A percentile compares a stretch with the other conserved stretches of the same genome.
Evolutionary conservation across 78 protist genomes (phyloP).

Genomic region (Dictyostelium citrinum): DNA sequence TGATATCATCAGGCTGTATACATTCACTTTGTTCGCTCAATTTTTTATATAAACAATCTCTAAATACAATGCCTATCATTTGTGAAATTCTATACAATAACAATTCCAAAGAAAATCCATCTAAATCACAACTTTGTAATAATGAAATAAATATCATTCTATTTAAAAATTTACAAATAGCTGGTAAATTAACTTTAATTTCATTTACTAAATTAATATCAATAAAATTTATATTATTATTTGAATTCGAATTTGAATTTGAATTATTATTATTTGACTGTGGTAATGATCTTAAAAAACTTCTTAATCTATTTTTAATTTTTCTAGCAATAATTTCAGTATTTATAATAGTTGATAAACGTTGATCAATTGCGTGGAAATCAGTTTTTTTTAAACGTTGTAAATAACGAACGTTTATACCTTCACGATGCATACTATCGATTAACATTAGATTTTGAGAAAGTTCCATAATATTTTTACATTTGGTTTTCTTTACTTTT

Average conservation of each 20-base stretch:
- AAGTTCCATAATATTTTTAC: constrained; percentile 31
- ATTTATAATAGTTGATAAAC: constrained; percentile 47
- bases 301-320: constrained; percentile 59
- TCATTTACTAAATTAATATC: not conserved
- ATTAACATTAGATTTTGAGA: constrained; percentile 11
- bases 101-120: constrained; percentile 57
- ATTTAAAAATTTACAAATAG: constrained; percentile 24
- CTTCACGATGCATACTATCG: constrained; percentile 77
- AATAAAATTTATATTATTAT: not conserved
- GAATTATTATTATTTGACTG: not conserved
- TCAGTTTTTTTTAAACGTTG: constrained; percentile 43
- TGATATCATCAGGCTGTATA: not conserved
- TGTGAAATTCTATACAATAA: constrained; percentile 19
- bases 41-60: not conserved
- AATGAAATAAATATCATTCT: constrained; percentile 5
- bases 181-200: not conserved
- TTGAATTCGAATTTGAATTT: not conserved
- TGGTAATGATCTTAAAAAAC: not conserved
- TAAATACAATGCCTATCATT: constrained; percentile 51
- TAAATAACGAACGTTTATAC: constrained; percentile 73
- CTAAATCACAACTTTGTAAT: constrained; percentile 44
- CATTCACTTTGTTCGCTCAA: not conserved
- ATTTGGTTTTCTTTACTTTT: constrained; percentile 2
- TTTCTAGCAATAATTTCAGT: constrained; percentile 68
- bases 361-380: constrained; percentile 23